Base-by-base conservation (phyloP, 768 basidiomycete species). In the Chalciporus piperatus region DNA sequence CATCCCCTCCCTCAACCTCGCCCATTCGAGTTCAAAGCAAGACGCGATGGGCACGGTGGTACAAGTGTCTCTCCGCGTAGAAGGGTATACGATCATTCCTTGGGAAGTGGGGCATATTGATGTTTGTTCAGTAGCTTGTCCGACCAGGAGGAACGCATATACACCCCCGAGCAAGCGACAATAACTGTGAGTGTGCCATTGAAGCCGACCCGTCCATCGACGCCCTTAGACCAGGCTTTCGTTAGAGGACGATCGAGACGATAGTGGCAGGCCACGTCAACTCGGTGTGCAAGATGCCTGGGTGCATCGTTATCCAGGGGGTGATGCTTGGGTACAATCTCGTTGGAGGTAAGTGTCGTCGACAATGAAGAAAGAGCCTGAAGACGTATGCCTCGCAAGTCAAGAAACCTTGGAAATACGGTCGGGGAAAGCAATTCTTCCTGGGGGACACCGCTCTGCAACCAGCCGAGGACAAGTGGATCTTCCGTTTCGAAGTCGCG, bases 361-460 rank as follows among this genome's bases (percentile, higher is more conserved):
- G 27, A 27, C 7, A 27, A 27, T 27, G 27, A 27, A 10, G 55
- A 14, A 30, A 28, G 32, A 16, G 17, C 11, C 37, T 57, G 45
- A 65, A 43, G 9, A 19, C 8, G 8, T 41, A 48, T 52, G 47
- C 48, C 32, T 39, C 20, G 42, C 28, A 25, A 67, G 65, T 40
- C 1, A 61, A 55, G 37, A 68, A 61, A 40, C 61, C 56, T 16
- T 67, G 65, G 66, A 57, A 45, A 37, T 68, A 67, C 19, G 65
- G 66, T 19, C 66, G 48, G 6, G 66, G 59, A 32, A 68, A 61
- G 54, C 57, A 20, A 4, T 67, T 67, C 54, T 52, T 52, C 43
- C 64, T 58, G 25, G 64, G 61, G 4, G 45, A 53, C 10, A 20
- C 13, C 22, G n/a, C 23, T 13, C 43, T 67, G 30, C 59, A 47